Conservation (phyloP, 2,329 filamentous ascomycete species). For the Penicillium sp. region DNA sequence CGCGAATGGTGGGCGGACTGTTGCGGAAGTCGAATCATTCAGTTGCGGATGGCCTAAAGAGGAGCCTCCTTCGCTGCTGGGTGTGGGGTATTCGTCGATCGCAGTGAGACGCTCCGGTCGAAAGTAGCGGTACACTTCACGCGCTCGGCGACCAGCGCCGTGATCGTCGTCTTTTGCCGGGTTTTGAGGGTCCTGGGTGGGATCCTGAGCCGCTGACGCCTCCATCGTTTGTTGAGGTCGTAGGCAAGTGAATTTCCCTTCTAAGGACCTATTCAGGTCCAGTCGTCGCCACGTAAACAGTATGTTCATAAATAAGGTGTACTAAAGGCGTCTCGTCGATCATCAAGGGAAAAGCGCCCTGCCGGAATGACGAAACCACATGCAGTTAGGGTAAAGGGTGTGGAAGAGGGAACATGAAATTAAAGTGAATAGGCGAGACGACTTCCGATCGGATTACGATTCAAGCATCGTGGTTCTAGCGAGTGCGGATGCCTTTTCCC, state of each 20-base stretch:
- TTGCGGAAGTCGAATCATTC: neutral
- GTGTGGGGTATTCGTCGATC: neutral
- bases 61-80: neutral
- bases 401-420: neutral
- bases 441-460: neutral
- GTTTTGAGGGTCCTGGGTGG: neutral
- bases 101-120: constrained; percentile 10
- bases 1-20: neutral
- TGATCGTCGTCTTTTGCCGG: constrained; percentile 1
- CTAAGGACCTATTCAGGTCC: neutral
- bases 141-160: constrained; percentile 12
- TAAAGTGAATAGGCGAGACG: neutral
- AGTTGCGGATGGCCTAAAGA: neutral
- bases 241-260: neutral
- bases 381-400: neutral
- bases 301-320: neutral
- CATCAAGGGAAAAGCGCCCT: neutral
- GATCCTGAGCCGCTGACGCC: neutral
- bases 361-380: neutral
- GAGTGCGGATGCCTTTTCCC: neutral
- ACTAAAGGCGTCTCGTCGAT: neutral
- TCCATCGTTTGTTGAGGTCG: neutral
- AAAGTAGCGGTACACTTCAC: constrained; percentile 19
- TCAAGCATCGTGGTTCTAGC: neutral
- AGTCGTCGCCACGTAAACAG: neutral